These are phyloP conservation scores for Theileria parva DNA, from an alignment of 169 alveolate genomes.

Conservation along the genomic window DNA sequence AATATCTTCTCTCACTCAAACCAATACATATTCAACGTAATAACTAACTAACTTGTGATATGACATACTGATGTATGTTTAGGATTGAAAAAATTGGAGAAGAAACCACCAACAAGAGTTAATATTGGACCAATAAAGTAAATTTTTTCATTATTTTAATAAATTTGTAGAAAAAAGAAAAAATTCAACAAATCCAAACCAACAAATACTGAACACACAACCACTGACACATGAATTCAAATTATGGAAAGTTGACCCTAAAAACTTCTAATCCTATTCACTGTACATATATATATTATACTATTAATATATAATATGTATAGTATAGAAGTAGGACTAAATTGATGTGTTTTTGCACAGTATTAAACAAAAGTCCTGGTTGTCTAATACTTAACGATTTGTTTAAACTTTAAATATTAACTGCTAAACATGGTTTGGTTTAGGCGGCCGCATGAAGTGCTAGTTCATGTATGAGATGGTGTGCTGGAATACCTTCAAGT, in stretches of 20 bases:
- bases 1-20: conserved; percentile 28
- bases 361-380: background rate
- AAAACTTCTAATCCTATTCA: background rate
- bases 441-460: background rate
- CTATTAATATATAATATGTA: background rate
- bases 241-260: background rate
- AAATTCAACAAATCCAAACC: background rate
- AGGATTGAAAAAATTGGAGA: conserved; percentile 15
- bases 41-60: background rate
- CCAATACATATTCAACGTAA: background rate
- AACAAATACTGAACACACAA: background rate
- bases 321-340: background rate
- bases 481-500: background rate
- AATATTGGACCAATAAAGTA: conserved; percentile 26
- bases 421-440: too few relatives aligned
- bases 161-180: background rate
- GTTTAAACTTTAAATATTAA: background rate
- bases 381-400: background rate
- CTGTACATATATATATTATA: background rate
- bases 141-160: background rate
- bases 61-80: background rate
- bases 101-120: conserved; percentile 26
- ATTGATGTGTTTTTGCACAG: background rate
- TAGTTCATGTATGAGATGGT: background rate
- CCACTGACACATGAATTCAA: background rate